Conservation (phyloP, 768 basidiomycete genomes). For the Hypholoma sublateritium region DNA sequence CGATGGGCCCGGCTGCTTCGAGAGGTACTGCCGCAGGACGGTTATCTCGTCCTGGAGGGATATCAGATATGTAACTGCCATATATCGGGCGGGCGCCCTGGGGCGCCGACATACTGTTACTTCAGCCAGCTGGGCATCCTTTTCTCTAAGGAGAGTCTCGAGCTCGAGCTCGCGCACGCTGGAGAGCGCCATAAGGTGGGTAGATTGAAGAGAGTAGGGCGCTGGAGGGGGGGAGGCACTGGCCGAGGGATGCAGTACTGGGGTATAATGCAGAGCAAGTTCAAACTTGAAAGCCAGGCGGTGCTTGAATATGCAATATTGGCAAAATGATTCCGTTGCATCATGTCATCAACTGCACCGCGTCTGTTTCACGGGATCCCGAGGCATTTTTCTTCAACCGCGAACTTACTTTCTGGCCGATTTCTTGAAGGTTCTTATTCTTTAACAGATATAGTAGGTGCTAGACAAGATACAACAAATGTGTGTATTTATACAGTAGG, state of each 20-base stretch:
- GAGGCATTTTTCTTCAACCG: background rate
- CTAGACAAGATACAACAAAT: background rate
- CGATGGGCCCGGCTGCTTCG: conserved; percentile 58
- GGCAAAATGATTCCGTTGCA: conserved; percentile 12
- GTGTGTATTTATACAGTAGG: background rate
- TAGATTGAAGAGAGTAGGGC: conserved; percentile 5
- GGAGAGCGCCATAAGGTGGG: conserved; percentile 61
- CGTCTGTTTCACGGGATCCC: background rate
- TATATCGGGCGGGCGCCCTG: conserved; percentile 10
- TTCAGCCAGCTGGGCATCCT: conserved; percentile 70
- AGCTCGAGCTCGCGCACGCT: conserved; percentile 78
- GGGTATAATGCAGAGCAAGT: conserved; percentile 8
- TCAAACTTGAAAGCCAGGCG: conserved; percentile 12
- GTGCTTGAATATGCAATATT: conserved; percentile 14
- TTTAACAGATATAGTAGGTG: background rate
- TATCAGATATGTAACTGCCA: conserved; percentile 7
- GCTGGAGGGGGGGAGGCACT: no score
- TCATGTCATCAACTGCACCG: conserved; percentile 1
- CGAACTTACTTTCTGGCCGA: background rate
- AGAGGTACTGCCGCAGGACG: conserved; percentile 63
- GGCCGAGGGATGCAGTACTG: background rate
- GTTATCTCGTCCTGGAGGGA: conserved; percentile 66
- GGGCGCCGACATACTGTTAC: conserved; percentile 57
- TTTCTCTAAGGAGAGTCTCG: conserved; percentile 72
- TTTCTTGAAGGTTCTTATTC: background rate